phyloP scores from a whole-genome alignment of 495 filamentous ascomycete species.

The Jackrogersella minutella region DNA sequence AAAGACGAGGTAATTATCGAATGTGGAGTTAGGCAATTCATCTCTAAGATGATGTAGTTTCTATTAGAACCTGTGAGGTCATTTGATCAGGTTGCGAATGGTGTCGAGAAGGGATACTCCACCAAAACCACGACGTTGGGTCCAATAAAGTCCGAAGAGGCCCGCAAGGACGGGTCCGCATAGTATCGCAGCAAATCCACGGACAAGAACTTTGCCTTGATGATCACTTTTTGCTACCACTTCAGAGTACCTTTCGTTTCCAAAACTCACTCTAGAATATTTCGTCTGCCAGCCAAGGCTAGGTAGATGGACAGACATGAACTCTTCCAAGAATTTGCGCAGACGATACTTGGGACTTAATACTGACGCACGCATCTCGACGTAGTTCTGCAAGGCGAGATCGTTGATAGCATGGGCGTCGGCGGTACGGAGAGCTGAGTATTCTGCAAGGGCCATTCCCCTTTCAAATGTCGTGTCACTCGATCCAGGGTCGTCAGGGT shows the following conservation, averaged over 20 bases:
- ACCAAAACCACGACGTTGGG: constrained; percentile 20
- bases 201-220: constrained; percentile 70
- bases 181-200: constrained; percentile 40
- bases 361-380: constrained; percentile 90
- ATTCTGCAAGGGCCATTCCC: constrained; percentile 71
- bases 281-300: constrained; percentile 85
- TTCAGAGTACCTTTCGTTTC: constrained; percentile 88
- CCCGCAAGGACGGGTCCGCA: constrained; percentile 45
- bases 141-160: constrained; percentile 33
- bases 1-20: background rate
- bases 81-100: constrained; percentile 22
- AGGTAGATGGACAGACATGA: constrained; percentile 77
- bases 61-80: background rate
- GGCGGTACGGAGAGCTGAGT: constrained; percentile 71
- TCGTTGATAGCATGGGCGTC: constrained; percentile 94
- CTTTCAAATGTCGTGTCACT: constrained; percentile 51
- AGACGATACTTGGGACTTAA: constrained; percentile 75
- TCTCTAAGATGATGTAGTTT: background rate
- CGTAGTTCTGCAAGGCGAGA: constrained; percentile 87
- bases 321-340: constrained; percentile 87
- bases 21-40: background rate
- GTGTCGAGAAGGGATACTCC: constrained; percentile 11
- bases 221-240: constrained; percentile 70
- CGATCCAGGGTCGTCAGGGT: constrained; percentile 12
- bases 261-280: constrained; percentile 92